Percentiles rank a stretch among this genome's conserved stretches.
Evolutionary conservation across 306 rosid genomes (phyloP).

Genomic region (Castanea sativa): DNA sequence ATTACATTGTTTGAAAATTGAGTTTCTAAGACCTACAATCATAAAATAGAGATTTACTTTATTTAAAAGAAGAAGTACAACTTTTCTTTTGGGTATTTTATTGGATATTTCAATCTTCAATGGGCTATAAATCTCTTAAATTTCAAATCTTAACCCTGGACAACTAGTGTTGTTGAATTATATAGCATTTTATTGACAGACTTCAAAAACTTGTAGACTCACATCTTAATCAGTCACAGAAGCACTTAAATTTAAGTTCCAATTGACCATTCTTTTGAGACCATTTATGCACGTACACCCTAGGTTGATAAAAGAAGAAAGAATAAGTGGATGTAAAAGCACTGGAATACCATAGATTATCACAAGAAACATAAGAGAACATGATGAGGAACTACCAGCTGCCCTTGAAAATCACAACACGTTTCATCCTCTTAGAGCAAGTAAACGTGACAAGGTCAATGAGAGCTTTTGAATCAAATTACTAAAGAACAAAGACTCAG

Average conservation of each 20-base stretch:
- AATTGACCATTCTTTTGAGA: neutral
- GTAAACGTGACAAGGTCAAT: conserved; percentile 45
- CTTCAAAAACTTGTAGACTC: no score
- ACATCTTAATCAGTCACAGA: no score
- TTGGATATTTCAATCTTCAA: no score
- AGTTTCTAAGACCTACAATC: no score
- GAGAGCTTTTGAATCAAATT: conserved; percentile 3
- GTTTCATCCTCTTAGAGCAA: conserved; percentile 60
- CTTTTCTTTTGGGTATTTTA: no score
- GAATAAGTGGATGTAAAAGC: neutral
- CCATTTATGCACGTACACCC: conserved; percentile 62
- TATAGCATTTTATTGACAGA: no score
- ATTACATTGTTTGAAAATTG: no score
- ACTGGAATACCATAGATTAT: conserved; percentile 64
- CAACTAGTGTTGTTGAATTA: no score
- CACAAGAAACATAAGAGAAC: conserved; percentile 66
- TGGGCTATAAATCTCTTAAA: no score
- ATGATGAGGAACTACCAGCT: conserved; percentile 64
- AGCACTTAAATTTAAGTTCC: neutral
- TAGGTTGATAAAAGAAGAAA: conserved; percentile 46
- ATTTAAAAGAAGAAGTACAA: no score
- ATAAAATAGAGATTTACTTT: no score
- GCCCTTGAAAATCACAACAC: conserved; percentile 43
- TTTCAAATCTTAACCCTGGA: no score
- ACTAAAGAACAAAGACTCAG: conserved; percentile 9